Percentiles rank a stretch among this genome's conserved stretches.
These are phyloP conservation scores for Neurospora sp. DNA, from an alignment of 495 filamentous ascomycete species.

Conservation along the genomic window DNA sequence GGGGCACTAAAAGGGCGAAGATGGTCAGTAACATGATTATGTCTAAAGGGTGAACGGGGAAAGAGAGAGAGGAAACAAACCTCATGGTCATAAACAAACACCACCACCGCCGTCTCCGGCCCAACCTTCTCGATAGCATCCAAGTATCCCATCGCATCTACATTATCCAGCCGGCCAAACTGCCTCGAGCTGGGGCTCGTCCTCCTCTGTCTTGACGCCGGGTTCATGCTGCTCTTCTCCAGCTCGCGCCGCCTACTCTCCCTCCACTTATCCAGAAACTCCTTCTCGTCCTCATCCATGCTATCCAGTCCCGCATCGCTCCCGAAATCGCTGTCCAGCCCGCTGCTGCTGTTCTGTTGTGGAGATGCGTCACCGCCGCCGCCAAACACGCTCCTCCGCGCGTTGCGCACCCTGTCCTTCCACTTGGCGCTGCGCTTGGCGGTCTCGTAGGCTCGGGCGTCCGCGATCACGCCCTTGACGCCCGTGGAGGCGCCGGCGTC, in stretches of 20 bases:
- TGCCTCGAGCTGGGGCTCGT: constrained; percentile 60
- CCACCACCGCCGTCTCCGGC: constrained; percentile 78
- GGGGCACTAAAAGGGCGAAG: constrained; percentile 45
- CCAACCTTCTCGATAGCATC: constrained; percentile 88
- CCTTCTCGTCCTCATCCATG: constrained; percentile 53
- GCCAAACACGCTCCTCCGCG: constrained; percentile 37
- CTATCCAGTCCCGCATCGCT: constrained; percentile 13
- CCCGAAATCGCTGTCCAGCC: constrained; percentile 42
- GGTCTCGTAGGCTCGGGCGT: constrained; percentile 81
- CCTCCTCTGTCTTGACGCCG: constrained; percentile 39
- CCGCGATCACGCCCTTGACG: constrained; percentile 96
- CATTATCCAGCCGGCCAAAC: constrained; percentile 68
- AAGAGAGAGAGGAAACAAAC: constrained; percentile 39
- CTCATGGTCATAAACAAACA: constrained; percentile 85
- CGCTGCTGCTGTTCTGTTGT: constrained; percentile 12
- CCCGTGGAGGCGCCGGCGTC: constrained; percentile 71
- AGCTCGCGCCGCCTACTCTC: constrained; percentile 68
- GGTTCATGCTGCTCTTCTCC: constrained; percentile 37
- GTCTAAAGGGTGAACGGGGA: constrained; percentile 11
- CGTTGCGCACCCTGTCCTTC: constrained; percentile 35
- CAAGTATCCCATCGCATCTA: constrained; percentile 85
- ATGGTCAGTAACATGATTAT: not conserved
- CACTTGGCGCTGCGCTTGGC: constrained; percentile 55
- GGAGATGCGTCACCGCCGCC: not conserved
- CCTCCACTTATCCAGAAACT: constrained; percentile 77